phyloP scores from a whole-genome alignment of 2,329 filamentous ascomycete genomes.

The Fusarium scirpi region DNA sequence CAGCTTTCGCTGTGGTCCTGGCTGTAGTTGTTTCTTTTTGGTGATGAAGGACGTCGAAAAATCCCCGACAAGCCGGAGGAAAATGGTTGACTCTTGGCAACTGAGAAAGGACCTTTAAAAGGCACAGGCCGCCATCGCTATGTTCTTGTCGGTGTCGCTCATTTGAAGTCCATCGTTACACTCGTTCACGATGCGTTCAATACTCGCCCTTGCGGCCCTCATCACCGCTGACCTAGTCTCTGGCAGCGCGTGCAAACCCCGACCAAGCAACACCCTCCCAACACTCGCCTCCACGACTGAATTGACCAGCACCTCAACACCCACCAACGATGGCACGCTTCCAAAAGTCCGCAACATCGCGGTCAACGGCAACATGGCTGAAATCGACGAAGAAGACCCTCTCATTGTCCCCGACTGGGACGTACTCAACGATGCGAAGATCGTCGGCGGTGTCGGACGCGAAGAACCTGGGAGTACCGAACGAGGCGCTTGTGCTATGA shows the following conservation, averaged over 20 bases:
- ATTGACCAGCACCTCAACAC: not conserved
- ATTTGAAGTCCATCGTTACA: not conserved
- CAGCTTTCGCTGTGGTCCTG: not conserved
- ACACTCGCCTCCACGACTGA: not conserved
- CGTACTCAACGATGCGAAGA: not conserved
- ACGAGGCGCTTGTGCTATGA: slow-evolving; percentile 8
- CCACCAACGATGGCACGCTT: not conserved
- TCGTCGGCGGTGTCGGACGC: slow-evolving; percentile 7
- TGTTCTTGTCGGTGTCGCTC: too few species aligned
- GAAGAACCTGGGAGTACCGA: slow-evolving; percentile 5
- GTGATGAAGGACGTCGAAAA: not conserved
- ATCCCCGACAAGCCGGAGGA: too few species aligned
- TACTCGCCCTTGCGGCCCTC: not conserved
- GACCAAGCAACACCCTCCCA: not conserved
- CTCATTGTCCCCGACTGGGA: slow-evolving; percentile 7
- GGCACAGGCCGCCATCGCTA: not conserved
- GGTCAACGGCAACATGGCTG: slow-evolving; percentile 14
- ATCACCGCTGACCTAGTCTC: not conserved
- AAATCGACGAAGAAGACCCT: not conserved
- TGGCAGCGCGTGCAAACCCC: slow-evolving; percentile 9
- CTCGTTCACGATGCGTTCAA: slow-evolving; percentile 1
- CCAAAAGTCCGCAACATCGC: slow-evolving; percentile 5
- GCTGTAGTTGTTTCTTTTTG: not conserved
- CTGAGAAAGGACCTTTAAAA: not conserved
- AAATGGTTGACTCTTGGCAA: not conserved